phyloP scores from a whole-genome alignment of 306 rosid genomes.

The Vigna hirtella region DNA sequence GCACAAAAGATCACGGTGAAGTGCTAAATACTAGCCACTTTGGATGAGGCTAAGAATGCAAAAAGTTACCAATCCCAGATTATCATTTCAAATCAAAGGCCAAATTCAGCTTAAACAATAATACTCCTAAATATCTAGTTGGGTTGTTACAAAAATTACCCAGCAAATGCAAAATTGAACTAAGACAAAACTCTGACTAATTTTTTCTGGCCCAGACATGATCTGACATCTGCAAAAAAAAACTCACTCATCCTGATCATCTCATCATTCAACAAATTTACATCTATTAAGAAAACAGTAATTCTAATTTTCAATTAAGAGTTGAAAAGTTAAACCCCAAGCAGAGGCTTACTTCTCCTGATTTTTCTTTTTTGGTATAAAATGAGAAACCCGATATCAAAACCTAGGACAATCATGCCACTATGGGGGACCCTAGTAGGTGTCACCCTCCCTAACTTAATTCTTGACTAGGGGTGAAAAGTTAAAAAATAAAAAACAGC shows the following conservation, averaged over 20 bases:
- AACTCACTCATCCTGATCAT: neutral
- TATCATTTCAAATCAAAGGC: neutral
- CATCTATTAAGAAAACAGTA: neutral
- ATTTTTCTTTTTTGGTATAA: no score
- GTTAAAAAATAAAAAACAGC: neutral
- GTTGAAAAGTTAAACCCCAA: neutral
- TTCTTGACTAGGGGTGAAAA: neutral
- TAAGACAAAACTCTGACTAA: neutral
- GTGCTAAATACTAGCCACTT: neutral
- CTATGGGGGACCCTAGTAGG: neutral
- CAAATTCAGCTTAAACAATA: neutral
- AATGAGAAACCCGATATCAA: neutral
- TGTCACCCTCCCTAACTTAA: neutral
- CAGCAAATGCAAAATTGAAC: conserved; percentile 19
- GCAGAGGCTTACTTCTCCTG: neutral
- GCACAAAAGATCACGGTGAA: no score
- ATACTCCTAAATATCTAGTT: neutral
- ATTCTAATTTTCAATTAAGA: neutral
- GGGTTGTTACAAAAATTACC: conserved; percentile 2
- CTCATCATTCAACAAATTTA: neutral
- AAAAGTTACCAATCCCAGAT: neutral
- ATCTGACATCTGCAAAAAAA: conserved; percentile 31
- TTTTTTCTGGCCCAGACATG: conserved; percentile 10
- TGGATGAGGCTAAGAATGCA: neutral
- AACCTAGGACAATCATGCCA: neutral